A percentile compares a stretch with the other conserved stretches of the same genome.
phyloP scores from a whole-genome alignment of 2,329 filamentous ascomycete genomes.

The Didymella arachidicola region DNA sequence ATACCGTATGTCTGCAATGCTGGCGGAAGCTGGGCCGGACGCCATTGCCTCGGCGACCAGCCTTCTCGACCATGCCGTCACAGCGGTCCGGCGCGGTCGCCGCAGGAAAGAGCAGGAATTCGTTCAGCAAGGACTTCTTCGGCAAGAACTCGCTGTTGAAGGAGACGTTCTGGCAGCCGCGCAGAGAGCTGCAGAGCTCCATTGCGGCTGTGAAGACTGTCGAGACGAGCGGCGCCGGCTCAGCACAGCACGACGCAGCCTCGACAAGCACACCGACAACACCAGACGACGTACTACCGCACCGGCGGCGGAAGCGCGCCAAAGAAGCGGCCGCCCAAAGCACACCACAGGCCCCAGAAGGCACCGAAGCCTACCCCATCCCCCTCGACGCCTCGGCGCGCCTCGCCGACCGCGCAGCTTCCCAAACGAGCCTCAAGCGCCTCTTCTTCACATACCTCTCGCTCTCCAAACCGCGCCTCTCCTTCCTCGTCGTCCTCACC shows the following conservation, averaged over 20 bases:
- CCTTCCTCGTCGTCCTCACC: slow-evolving; percentile 87
- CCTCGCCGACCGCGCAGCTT: slow-evolving; percentile 64
- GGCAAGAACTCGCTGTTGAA: slow-evolving; percentile 48
- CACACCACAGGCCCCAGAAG: slow-evolving; percentile 16
- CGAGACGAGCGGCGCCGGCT: slow-evolving; percentile 15
- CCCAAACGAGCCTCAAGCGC: slow-evolving; percentile 66
- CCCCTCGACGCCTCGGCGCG: slow-evolving; percentile 68
- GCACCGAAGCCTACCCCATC: slow-evolving; percentile 44
- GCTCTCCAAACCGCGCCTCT: slow-evolving; percentile 93
- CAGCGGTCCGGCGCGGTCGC: slow-evolving; percentile 41
- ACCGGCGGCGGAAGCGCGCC: slow-evolving; percentile 45
- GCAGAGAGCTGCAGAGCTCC: slow-evolving; percentile 44
- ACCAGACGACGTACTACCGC: slow-evolving; percentile 44
- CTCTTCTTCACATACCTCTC: slow-evolving; percentile 82
- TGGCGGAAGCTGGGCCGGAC: slow-evolving; percentile 40
- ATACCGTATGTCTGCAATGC: slow-evolving; percentile 45
- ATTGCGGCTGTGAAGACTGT: slow-evolving; percentile 28
- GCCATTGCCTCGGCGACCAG: slow-evolving; percentile 32
- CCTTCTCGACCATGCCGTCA: slow-evolving; percentile 40
- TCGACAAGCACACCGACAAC: slow-evolving; percentile 11
- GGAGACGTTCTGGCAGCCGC: slow-evolving; percentile 41
- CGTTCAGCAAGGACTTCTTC: slow-evolving; percentile 51
- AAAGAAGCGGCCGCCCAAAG: slow-evolving; percentile 34
- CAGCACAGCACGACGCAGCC: slow-evolving; percentile 14
- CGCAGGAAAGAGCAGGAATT: slow-evolving; percentile 38